Evolutionary conservation across 495 filamentous ascomycete species (phyloP).

Genomic region (Aspergillus homomorphus): DNA sequence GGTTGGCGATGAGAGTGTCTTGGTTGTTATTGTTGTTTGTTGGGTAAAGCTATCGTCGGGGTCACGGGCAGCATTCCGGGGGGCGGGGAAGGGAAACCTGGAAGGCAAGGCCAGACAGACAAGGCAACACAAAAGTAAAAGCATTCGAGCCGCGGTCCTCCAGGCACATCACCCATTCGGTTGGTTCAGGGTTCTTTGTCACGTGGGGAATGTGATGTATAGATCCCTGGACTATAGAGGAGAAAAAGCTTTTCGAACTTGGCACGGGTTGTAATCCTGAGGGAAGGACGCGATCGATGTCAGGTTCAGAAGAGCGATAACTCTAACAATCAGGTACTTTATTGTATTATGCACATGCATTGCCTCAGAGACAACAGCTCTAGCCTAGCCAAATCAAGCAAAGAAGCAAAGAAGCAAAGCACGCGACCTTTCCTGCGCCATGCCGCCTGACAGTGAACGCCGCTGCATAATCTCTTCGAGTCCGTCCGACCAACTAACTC

Average conservation of each 20-base stretch:
- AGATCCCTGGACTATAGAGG: too few species aligned
- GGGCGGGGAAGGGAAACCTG: neutral
- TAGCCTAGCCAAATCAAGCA: neutral
- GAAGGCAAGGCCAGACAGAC: neutral
- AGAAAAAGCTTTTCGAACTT: too few species aligned
- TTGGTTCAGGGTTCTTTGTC: neutral
- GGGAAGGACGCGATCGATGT: too few species aligned
- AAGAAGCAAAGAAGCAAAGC: neutral
- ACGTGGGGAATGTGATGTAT: neutral
- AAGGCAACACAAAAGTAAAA: neutral
- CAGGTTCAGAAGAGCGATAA: neutral
- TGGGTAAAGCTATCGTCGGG: neutral
- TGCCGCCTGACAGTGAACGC: constrained; percentile 18
- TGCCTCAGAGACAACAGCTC: neutral
- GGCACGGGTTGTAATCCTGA: too few species aligned
- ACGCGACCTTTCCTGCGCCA: constrained; percentile 20
- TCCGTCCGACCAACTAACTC: constrained; percentile 2
- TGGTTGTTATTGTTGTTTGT: neutral
- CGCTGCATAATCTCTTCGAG: constrained; percentile 12
- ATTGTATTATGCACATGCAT: neutral
- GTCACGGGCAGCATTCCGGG: neutral
- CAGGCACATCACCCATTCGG: neutral
- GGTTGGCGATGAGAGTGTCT: neutral
- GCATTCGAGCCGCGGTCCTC: neutral
- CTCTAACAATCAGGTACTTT: neutral